Percentiles rank a stretch among this genome's conserved stretches.
phyloP scores from a whole-genome alignment of 2,329 filamentous ascomycete genomes.

The Exserohilum turcica region DNA sequence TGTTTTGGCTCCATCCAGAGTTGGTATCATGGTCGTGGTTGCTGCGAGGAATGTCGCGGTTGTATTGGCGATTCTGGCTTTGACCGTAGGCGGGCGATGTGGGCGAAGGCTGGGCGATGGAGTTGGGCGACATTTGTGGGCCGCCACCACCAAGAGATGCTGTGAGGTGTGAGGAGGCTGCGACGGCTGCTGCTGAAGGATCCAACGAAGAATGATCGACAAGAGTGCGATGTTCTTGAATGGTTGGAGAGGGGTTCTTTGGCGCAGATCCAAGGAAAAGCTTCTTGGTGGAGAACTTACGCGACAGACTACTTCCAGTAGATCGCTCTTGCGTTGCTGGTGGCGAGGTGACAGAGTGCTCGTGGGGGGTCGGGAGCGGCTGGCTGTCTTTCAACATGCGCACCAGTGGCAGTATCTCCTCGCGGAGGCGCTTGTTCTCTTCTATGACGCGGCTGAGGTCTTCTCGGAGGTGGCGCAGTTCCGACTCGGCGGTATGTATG shows the following conservation, averaged over 20 bases:
- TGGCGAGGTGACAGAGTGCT: constrained; percentile 43
- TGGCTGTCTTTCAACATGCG: constrained; percentile 90
- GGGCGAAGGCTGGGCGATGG: constrained; percentile 53
- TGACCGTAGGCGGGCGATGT: constrained; percentile 57
- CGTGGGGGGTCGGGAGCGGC: constrained; percentile 63
- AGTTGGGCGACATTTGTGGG: constrained; percentile 50
- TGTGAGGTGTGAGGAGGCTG: constrained; percentile 57
- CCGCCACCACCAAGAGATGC: constrained; percentile 52
- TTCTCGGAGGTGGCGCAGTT: constrained; percentile 74
- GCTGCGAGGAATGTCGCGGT: constrained; percentile 38
- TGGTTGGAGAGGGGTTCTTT: constrained; percentile 59
- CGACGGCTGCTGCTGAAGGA: constrained; percentile 57
- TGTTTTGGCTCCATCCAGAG: constrained; percentile 35
- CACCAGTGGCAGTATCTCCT: constrained; percentile 89
- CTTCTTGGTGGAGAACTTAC: constrained; percentile 60
- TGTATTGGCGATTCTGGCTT: constrained; percentile 38
- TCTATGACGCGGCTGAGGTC: constrained; percentile 63
- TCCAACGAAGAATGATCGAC: constrained; percentile 53
- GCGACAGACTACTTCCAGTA: constrained; percentile 54
- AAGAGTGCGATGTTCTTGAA: constrained; percentile 51
- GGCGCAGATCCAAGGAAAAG: constrained; percentile 56
- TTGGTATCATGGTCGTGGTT: constrained; percentile 41
- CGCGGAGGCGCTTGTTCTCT: constrained; percentile 84
- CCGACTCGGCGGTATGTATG: constrained; percentile 80
- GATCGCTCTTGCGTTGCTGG: constrained; percentile 44